Base-by-base conservation (phyloP, 1,284 basidiomycete species). In the Ustilago bromivora region DNA sequence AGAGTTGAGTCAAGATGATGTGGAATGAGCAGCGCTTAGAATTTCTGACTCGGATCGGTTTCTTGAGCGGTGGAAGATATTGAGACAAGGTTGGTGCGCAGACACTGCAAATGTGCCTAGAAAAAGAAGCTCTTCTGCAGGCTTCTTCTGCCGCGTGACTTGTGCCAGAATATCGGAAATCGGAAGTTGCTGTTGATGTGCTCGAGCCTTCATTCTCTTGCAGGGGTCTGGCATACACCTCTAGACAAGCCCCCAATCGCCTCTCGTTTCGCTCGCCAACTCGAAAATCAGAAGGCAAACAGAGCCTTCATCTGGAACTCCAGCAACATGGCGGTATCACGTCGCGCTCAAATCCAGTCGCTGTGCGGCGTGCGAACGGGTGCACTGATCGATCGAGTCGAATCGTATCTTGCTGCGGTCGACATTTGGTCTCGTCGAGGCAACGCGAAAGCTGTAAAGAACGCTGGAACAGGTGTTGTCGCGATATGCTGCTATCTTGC, bases 381-480 rank as follows among this genome's bases (percentile, higher is more conserved):
- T 9, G 58, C 71, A 12, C 57, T 78, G 32, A 71, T 78, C 55
- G 76, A 78, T 47, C 64, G 76, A 31, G 72, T 65, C 58, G 76
- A 78, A 46, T 71, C 76, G 31, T 78, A 78, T 41, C 62, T 78
- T 4, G 76, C 76, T 19, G 76, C 76, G 4, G 72, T 78, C 23
- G 72, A 75, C 51, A 54, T 78, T 23, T 78, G 76, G 76, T 71
- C 76, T 13, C 67, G 76, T 28, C 23, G 72, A 61, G 76, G 76
- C 36, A 78, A 78, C 40, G 68, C 69, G 10, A 78, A 75, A 41
- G 65, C 66, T 28, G 69, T 78, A 59, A 75, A 71, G 67, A 75
- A 67, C 49, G 71, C 72, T 28, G 76, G 71, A 9, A 69, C 76
- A 1, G 76, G 76, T 13, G 52, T 78, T 12, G 71, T 78, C 19